Evolutionary conservation across 768 basidiomycete genomes (phyloP).

Genomic region (Lactarius quietus): DNA sequence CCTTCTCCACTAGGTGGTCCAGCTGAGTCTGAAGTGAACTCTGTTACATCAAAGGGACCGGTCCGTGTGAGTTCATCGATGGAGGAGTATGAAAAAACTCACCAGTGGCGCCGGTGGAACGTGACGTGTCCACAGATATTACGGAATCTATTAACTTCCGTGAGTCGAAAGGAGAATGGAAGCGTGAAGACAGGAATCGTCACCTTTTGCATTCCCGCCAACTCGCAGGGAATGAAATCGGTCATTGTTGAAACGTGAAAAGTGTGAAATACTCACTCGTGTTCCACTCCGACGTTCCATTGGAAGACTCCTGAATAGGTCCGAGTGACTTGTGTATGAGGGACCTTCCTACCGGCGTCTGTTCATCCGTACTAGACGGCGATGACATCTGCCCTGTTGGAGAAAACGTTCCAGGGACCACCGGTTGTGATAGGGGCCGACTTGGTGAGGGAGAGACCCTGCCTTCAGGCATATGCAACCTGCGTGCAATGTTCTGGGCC

Average conservation of each 20-base stretch:
- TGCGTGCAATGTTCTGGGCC: slow-evolving; percentile 45
- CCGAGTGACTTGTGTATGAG: slow-evolving; percentile 9
- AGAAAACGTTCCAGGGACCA: slow-evolving; percentile 9
- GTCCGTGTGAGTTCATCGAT: slow-evolving; percentile 11
- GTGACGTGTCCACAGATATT: slow-evolving; percentile 1
- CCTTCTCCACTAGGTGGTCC: neutral
- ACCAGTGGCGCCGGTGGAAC: slow-evolving; percentile 18
- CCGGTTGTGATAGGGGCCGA: slow-evolving; percentile 38
- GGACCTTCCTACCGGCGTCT: neutral
- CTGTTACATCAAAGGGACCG: slow-evolving; percentile 1
- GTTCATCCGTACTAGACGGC: slow-evolving; percentile 4
- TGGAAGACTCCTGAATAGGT: slow-evolving; percentile 6
- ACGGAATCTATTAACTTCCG: slow-evolving; percentile 6
- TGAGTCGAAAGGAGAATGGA: neutral
- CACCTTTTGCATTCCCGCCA: slow-evolving; percentile 9
- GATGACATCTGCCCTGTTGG: neutral
- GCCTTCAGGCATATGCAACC: slow-evolving; percentile 48
- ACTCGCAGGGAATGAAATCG: neutral
- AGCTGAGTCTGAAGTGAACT: neutral
- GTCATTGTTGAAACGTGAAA: slow-evolving; percentile 9
- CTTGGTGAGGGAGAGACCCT: slow-evolving; percentile 39
- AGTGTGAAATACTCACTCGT: slow-evolving; percentile 3
- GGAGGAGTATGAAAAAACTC: neutral
- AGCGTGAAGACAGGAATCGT: slow-evolving; percentile 8
- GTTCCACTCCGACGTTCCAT: slow-evolving; percentile 1